These are phyloP conservation scores for Fusarium praegraminearum DNA, from an alignment of 2,329 filamentous ascomycete genomes.

Conservation along the genomic window DNA sequence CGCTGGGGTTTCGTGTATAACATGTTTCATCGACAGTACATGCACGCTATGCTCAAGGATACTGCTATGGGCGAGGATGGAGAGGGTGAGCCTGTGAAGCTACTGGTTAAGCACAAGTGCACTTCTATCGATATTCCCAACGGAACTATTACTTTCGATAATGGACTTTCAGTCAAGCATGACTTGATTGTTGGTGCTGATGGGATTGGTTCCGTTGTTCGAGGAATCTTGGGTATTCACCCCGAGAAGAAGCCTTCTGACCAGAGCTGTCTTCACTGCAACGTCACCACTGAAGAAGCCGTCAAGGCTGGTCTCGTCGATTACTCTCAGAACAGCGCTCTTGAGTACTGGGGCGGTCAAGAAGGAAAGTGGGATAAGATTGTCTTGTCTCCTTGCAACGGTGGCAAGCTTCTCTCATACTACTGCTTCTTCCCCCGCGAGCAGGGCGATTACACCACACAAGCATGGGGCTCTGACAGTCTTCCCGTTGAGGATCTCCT, in stretches of 20 bases:
- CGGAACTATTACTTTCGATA: conserved; percentile 64
- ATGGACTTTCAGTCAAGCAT: conserved; percentile 63
- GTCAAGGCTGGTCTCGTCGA: conserved; percentile 70
- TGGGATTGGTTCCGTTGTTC: conserved; percentile 74
- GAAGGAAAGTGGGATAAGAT: conserved; percentile 75
- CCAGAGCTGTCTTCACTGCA: conserved; percentile 73
- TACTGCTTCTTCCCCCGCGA: conserved; percentile 75
- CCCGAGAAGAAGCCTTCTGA: conserved; percentile 70
- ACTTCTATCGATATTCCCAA: conserved; percentile 64
- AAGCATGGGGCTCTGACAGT: conserved; percentile 69
- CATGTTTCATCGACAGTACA: conserved; percentile 77
- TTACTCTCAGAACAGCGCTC: conserved; percentile 69
- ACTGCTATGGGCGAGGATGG: conserved; percentile 68
- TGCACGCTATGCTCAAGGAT: conserved; percentile 76
- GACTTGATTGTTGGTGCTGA: conserved; percentile 74
- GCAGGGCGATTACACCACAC: conserved; percentile 64
- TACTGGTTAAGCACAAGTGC: conserved; percentile 69
- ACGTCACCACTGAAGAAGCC: conserved; percentile 71
- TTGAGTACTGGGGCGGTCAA: conserved; percentile 79
- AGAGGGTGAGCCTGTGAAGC: conserved; percentile 63
- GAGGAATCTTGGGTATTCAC: conserved; percentile 71
- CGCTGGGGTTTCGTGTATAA: conserved; percentile 74
- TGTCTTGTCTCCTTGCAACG: conserved; percentile 76
- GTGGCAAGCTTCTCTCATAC: conserved; percentile 73
- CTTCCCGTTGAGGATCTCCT: conserved; percentile 69